phyloP scores from a whole-genome alignment of 805 yeast genomes.

The Clavispora asparagi region DNA sequence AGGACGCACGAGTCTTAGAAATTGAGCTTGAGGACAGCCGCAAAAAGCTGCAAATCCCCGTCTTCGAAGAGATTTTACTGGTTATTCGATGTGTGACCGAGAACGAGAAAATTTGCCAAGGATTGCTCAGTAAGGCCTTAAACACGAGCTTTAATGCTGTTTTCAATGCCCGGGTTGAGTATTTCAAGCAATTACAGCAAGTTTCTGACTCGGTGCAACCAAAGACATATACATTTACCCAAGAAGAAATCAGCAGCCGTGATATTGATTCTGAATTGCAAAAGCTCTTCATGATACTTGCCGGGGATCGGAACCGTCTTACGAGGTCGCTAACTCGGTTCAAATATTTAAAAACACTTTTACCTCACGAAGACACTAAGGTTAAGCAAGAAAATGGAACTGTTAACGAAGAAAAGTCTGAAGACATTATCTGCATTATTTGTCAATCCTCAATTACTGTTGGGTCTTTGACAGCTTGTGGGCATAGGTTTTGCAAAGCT shows the following conservation, averaged over 20 bases:
- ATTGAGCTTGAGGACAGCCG: slow-evolving; percentile 19
- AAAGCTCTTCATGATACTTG: slow-evolving; percentile 5
- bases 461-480: slow-evolving; percentile 86
- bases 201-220: slow-evolving; percentile 74
- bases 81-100: slow-evolving; percentile 31
- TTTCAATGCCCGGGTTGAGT: slow-evolving; percentile 76
- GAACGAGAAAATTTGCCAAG: slow-evolving; percentile 38
- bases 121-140: slow-evolving; percentile 41
- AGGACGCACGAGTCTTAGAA: slow-evolving; percentile 15
- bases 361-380: slow-evolving; percentile 2
- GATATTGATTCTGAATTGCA: slow-evolving; percentile 3
- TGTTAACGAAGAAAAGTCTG: slow-evolving; percentile 18
- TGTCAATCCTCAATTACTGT: slow-evolving; percentile 65
- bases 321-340: slow-evolving; percentile 31
- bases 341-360: slow-evolving; percentile 29
- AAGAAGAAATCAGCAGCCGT: slow-evolving; percentile 2
- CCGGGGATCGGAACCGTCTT: slow-evolving; percentile 10
- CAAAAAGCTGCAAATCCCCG: slow-evolving; percentile 17
- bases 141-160: slow-evolving; percentile 53
- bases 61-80: slow-evolving; percentile 17
- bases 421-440: slow-evolving; percentile 61
- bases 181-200: slow-evolving; percentile 78
- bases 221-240: slow-evolving; percentile 8
- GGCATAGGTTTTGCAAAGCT: slow-evolving; percentile 82
- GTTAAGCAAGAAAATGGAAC: slow-evolving; percentile 4